Base-by-base conservation (phyloP, 345 rosid species). In the Isatis tinctoria region DNA sequence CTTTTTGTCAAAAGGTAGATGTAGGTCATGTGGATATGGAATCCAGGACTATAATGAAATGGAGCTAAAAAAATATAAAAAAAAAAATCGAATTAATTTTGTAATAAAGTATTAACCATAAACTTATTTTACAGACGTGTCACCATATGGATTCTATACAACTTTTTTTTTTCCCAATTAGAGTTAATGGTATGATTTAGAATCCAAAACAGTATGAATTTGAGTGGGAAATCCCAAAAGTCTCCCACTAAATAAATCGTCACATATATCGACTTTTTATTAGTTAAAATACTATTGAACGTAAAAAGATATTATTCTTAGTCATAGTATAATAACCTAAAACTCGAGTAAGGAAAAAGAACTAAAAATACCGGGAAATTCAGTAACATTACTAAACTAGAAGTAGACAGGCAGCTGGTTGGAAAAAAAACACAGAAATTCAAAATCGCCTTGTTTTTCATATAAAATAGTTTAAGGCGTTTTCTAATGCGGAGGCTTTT, bases 401-500 rank as follows among this genome's bases (percentile, higher is more conserved):
- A 30, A 40, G 52, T 16, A 41, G 39, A 69, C 67, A 64, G 17
- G 30, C 13, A 13, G 41, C 35, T 5, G 8, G 8, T 20, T 48
- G n/a, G n/a, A n/a, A 6, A 40, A 7, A 32, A 32, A 5, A 32
- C 8, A 28, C 1, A 41, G 20, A 39, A 18, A 35, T 54, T 45
- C 4, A 26, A 47, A 49, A 53, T 61, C 30, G 32, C 64, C 16
- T 32, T 60, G 14, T 8, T 22, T 32, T 69, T 12, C 17, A 68
- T 32, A 52, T 13, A 30, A 43, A 60, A 75, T 61, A 67, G 60
- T 27, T 62, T 26, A 1, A 32, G 71, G 40, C 62, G 36, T 53
- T 69, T 47, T 69, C 30, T 76, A 58, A 57, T 30, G 56, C 54
- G 57, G 64, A 63, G 82, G 83, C 91, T 88, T 91, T 81, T 62